Evolutionary conservation across 768 basidiomycete species (phyloP), one percentile per base, ranked within the genome.

Genomic region (Antrodiella citrinella): DNA sequence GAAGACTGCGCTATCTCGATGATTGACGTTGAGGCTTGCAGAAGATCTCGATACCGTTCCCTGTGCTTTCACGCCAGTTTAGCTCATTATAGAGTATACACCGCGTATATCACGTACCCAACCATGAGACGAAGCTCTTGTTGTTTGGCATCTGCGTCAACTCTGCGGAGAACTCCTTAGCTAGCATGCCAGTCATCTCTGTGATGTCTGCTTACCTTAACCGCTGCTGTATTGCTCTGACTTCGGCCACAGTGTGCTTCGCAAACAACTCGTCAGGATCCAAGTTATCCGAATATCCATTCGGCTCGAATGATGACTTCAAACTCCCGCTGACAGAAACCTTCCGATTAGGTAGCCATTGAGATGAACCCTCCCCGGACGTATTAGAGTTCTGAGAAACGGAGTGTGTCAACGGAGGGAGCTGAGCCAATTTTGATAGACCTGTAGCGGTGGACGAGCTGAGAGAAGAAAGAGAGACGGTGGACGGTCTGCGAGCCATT

Each of bases 111-210:
- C 55, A 83, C 90, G 78, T 71, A 92, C 90, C 90, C 90, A 68
- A 92, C 90, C 90, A 91, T 92, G 42, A 87, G 72, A 59, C 90
- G 77, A 41, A 92, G 75, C 60, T 92, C 90, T 63, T 91, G 86
- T 59, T 90, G 86, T 65, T 92, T 91, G 41, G 81, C 83, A 61
- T 91, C 86, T 0, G 89, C 90, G 69, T 91, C 90, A 13, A 64
- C 89, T 91, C 39, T 30, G 21, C 41, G 41, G 24, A n/a, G n/a
- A n/a, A n/a, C n/a, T n/a, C 30, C 12, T 18, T 11, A 21, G 18
- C 46, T 26, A 51, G n/a, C n/a, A n/a, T n/a, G n/a, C n/a, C n/a
- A n/a, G n/a, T n/a, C n/a, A n/a, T n/a, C n/a, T n/a, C n/a, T n/a
- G 44, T 49, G 13, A 41, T 13, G 48, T 51, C 39, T 19, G 59